Base-by-base conservation (phyloP, 495 filamentous ascomycete species). In the Penicillium crystallinum region DNA sequence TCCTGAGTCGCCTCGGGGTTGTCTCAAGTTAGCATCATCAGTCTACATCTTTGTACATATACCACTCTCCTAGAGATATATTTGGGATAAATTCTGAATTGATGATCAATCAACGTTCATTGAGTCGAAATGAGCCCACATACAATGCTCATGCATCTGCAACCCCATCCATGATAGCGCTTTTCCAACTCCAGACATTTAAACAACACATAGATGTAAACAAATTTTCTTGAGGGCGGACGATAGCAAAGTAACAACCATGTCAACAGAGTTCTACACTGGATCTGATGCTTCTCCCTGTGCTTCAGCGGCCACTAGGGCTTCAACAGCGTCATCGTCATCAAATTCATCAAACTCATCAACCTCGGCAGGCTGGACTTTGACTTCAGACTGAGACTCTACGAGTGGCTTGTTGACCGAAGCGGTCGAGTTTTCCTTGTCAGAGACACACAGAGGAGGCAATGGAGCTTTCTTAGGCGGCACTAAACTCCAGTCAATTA, bases 401-500 rank as follows among this genome's bases (percentile, higher is more conserved):
- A 23, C 29, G 4, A 49, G 19, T 8, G 11, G 17, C 34, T 49
- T 51, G 12, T 60, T 60, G 22, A 41, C 44, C 22, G 43, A 45
- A 15, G 36, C 27, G 6, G 55, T 33, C 11, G 43, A 45, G 31
- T 61, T 61, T 39, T 67, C 55, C 58, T 62, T 62, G 29, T 59
- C 53, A 2, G 57, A 49, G 25, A 23, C 39, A 17, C 38, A 50
- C 1, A 60, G 34, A 14, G 54, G 35, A 42, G 57, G 34, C 10
- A 44, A 34, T 6, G 31, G 46, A 9, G 55, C 54, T 18, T 67
- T 60, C 27, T 50, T 58, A 21, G 49, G 60, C 5, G 71, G 57
- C 3, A 80, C 77, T 53, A 98, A 66, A 68, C 83, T 81, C 93
- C 93, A 98, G 66, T 97, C 84, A 62, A 98, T 91, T 58, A 78